A percentile compares a stretch with the other conserved stretches of the same genome.
Conservation (phyloP, 2,329 filamentous ascomycete species). For the Alternaria sp. region DNA sequence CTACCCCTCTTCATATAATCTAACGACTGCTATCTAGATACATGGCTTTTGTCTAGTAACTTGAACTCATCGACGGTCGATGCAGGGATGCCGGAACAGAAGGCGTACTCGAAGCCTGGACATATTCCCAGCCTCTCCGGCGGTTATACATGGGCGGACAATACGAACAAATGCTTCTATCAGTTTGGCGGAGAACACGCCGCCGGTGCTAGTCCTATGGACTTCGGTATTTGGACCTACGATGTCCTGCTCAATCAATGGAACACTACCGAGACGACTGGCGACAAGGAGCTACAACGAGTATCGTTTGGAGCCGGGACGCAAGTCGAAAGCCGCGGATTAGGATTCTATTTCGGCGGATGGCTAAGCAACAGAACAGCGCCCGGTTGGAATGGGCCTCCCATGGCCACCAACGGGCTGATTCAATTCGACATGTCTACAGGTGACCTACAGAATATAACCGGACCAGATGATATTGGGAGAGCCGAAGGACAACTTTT, state of each 20-base stretch:
- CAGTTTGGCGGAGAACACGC: conserved; percentile 68
- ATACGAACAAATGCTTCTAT: conserved; percentile 69
- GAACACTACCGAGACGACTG: conserved; percentile 57
- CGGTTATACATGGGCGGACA: conserved; percentile 66
- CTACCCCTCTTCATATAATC: background rate
- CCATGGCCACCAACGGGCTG: conserved; percentile 61
- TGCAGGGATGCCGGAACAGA: conserved; percentile 60
- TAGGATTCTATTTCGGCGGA: conserved; percentile 70
- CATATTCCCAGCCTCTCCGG: conserved; percentile 62
- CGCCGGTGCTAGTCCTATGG: conserved; percentile 49
- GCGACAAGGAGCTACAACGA: conserved; percentile 51
- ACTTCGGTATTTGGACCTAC: conserved; percentile 64
- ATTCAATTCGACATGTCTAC: conserved; percentile 65
- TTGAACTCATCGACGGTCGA: conserved; percentile 54
- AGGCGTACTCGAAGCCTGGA: conserved; percentile 66
- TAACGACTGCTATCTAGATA: conserved; percentile 52
- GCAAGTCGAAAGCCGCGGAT: conserved; percentile 62
- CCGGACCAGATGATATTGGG: conserved; percentile 60
- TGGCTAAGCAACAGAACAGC: conserved; percentile 66
- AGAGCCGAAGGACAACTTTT: conserved; percentile 68
- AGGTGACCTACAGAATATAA: conserved; percentile 62
- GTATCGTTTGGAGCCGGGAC: conserved; percentile 67
- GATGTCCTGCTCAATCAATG: conserved; percentile 66
- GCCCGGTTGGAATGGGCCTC: conserved; percentile 60
- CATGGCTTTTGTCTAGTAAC: conserved; percentile 66